These are phyloP conservation scores for Sarocladiaceae sp. DNA, from an alignment of 2,329 filamentous ascomycete species.

Conservation along the genomic window DNA sequence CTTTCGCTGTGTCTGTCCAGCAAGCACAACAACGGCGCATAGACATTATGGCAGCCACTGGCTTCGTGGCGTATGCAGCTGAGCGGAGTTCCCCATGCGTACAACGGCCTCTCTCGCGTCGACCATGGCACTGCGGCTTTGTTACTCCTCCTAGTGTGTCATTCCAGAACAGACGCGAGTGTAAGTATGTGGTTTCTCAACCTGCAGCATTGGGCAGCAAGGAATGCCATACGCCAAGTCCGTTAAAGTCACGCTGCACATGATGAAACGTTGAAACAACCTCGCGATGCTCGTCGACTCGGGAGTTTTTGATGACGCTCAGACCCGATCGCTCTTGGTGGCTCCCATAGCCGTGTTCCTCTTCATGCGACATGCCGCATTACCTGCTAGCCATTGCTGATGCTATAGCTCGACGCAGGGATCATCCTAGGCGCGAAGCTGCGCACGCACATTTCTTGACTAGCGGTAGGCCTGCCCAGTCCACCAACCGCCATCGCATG, in stretches of 20 bases:
- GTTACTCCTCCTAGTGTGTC: no score
- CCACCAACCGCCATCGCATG: neutral
- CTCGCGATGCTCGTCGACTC: neutral
- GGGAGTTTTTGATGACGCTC: neutral
- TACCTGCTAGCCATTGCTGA: neutral
- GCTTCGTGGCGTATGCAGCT: no score
- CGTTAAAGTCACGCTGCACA: neutral
- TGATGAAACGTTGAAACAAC: neutral
- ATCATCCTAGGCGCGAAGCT: neutral
- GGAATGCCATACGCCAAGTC: neutral
- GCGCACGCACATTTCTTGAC: neutral
- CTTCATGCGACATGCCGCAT: neutral
- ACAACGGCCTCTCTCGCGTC: no score
- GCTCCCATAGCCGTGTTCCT: neutral
- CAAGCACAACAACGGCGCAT: no score
- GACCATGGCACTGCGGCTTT: no score
- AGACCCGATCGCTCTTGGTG: neutral
- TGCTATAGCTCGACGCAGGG: conserved; percentile 5
- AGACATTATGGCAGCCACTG: no score
- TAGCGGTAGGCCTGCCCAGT: neutral
- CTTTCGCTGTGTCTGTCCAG: no score
- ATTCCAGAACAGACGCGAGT: no score
- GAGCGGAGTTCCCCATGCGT: no score
- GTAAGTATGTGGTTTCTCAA: no score
- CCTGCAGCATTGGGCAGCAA: conserved; percentile 5